These are phyloP conservation scores for Botryotinia calthae DNA, from an alignment of 2,329 filamentous ascomycete species.

Conservation along the genomic window DNA sequence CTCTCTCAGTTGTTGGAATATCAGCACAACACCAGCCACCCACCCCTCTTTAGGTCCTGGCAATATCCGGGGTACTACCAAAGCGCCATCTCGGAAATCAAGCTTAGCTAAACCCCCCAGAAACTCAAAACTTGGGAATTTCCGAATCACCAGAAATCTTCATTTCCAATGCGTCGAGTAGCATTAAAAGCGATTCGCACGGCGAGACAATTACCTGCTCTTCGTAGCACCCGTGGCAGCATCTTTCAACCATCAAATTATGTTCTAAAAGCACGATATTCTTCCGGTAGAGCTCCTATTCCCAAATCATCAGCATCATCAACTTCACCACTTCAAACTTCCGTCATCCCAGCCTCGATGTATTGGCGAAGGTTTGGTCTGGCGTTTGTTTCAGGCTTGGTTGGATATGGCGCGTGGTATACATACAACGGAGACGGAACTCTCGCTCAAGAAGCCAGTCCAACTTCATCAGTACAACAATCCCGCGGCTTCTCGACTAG, in stretches of 20 bases:
- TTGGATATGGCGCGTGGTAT: conserved; percentile 75
- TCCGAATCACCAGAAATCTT: conserved; percentile 11
- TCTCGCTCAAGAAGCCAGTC: conserved; percentile 12
- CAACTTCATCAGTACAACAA: conserved; percentile 33
- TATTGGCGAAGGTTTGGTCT: conserved; percentile 66
- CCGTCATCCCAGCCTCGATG: conserved; percentile 56
- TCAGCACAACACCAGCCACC: too few species aligned
- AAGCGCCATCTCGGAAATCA: conserved; percentile 14
- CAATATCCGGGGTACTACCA: conserved; percentile 16
- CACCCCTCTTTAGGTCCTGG: conserved; percentile 1
- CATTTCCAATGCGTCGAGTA: conserved; percentile 69
- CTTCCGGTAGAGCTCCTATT: conserved; percentile 35
- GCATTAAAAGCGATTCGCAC: conserved; percentile 66
- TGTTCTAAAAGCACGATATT: conserved; percentile 48
- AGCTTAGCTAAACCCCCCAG: conserved; percentile 20
- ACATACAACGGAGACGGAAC: conserved; percentile 52
- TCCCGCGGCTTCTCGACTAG: conserved; percentile 31
- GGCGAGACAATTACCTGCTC: conserved; percentile 60
- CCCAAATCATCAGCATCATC: conserved; percentile 24
- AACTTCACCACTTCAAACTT: conserved; percentile 30
- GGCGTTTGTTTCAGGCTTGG: conserved; percentile 65
- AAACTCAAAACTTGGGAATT: not conserved
- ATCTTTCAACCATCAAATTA: conserved; percentile 42
- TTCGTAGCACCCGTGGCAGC: conserved; percentile 51
- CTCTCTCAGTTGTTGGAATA: not conserved